A percentile compares a stretch with the other conserved stretches of the same genome.
These are phyloP conservation scores for Colletotrichum noveboracense DNA, from an alignment of 2,329 filamentous ascomycete species.

Conservation along the genomic window DNA sequence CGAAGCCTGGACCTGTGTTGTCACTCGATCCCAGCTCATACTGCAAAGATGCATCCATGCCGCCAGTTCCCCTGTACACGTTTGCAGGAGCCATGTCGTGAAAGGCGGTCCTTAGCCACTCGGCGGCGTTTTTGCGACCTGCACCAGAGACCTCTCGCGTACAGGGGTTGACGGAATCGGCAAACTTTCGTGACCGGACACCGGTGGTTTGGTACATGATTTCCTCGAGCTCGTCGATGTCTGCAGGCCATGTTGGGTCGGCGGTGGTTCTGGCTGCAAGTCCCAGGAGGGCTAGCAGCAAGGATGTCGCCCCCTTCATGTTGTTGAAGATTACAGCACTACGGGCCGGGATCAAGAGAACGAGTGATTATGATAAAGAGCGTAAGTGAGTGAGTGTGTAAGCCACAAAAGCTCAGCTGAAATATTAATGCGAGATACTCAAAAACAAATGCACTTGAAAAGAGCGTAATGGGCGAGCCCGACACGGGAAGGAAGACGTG, in stretches of 20 bases:
- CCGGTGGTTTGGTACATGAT: conserved; percentile 65
- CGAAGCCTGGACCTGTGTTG: conserved; percentile 61
- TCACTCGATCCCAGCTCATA: conserved; percentile 60
- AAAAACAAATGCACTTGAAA: background rate
- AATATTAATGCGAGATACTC: background rate
- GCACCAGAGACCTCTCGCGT: conserved; percentile 55
- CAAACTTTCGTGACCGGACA: conserved; percentile 60
- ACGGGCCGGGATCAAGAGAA: background rate
- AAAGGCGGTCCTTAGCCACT: conserved; percentile 67
- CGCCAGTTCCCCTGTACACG: conserved; percentile 51
- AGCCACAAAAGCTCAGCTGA: background rate
- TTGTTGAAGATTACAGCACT: conserved; percentile 20
- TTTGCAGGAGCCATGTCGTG: conserved; percentile 67
- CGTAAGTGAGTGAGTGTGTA: background rate
- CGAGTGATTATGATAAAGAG: background rate
- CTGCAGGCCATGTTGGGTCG: conserved; percentile 65
- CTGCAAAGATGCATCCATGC: conserved; percentile 64
- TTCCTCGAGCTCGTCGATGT: conserved; percentile 66
- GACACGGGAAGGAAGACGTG: background rate
- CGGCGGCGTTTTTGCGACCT: conserved; percentile 63
- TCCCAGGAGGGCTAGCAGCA: conserved; percentile 40
- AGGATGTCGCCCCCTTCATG: conserved; percentile 33
- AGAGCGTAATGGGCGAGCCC: background rate
- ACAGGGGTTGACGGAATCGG: conserved; percentile 62
- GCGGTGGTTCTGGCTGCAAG: conserved; percentile 41